Conservation (phyloP, 2,329 filamentous ascomycete species). For the Verticillium nubilum region DNA sequence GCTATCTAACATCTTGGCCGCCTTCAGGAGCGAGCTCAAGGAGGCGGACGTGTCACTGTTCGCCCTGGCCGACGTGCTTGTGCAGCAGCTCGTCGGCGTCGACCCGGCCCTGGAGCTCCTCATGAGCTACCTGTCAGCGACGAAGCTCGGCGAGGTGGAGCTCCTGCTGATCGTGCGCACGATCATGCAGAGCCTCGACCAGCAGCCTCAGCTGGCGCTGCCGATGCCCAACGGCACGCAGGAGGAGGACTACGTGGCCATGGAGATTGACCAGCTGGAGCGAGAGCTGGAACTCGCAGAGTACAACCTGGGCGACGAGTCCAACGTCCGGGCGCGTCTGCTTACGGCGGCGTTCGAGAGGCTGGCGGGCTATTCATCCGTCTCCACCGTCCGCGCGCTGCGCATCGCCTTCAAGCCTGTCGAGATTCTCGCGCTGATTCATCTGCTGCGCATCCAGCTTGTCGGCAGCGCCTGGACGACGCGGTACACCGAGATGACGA, state of each 20-base stretch:
- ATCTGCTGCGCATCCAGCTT: conserved; percentile 67
- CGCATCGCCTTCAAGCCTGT: conserved; percentile 58
- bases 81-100: conserved; percentile 56
- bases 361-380: conserved; percentile 59
- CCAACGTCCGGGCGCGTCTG: conserved; percentile 55
- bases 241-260: conserved; percentile 30
- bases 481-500: conserved; percentile 57
- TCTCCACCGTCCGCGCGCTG: conserved; percentile 56
- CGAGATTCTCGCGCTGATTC: conserved; percentile 66
- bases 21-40: conserved; percentile 44
- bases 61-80: conserved; percentile 53
- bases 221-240: conserved; percentile 14
- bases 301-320: conserved; percentile 60
- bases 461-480: conserved; percentile 72
- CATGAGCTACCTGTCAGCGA: conserved; percentile 58
- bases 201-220: conserved; percentile 11
- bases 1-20: conserved; percentile 51
- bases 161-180: conserved; percentile 60
- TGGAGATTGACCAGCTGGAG: conserved; percentile 56
- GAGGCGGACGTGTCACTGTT: conserved; percentile 35
- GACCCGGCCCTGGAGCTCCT: conserved; percentile 65
- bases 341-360: conserved; percentile 65
- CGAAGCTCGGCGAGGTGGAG: conserved; percentile 60
- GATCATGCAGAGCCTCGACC: conserved; percentile 64
- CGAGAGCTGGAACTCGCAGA: conserved; percentile 64